Conservation (phyloP, 441 rosid species). For the Isatis lusitanica region DNA sequence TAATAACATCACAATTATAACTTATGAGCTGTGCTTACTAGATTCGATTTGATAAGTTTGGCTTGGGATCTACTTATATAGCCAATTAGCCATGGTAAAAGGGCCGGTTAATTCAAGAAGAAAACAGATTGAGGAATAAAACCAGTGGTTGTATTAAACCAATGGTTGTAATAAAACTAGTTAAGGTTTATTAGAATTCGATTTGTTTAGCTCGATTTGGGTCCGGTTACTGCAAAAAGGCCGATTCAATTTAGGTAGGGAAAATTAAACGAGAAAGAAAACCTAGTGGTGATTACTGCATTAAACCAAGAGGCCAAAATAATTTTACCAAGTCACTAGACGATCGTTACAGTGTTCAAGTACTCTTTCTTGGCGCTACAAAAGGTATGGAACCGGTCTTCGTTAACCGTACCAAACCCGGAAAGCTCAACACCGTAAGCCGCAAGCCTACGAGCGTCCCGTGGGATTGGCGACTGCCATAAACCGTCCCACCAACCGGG, state of each 20-base stretch:
- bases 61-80: neutral
- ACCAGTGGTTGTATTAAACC: neutral
- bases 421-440: conserved; percentile 70
- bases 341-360: conserved; percentile 47
- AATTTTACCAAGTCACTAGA: conserved; percentile 31
- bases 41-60: neutral
- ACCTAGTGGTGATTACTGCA: conserved; percentile 3
- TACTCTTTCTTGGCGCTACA: conserved; percentile 62
- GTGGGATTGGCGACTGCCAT: conserved; percentile 88
- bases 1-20: neutral
- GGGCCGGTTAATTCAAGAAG: neutral
- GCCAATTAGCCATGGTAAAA: neutral
- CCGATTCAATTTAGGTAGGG: conserved; percentile 2
- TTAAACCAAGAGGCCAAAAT: neutral
- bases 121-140: neutral
- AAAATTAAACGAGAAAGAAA: neutral
- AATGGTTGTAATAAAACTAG: too few species aligned
- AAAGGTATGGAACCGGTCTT: conserved; percentile 52
- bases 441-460: conserved; percentile 62
- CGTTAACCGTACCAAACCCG: conserved; percentile 70
- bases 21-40: neutral
- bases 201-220: neutral
- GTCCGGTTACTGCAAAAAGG: neutral
- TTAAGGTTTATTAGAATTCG: neutral
- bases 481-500: conserved; percentile 98